Conservation (phyloP, 2,329 filamentous ascomycete genomes). For the Penicillium crustosum region DNA sequence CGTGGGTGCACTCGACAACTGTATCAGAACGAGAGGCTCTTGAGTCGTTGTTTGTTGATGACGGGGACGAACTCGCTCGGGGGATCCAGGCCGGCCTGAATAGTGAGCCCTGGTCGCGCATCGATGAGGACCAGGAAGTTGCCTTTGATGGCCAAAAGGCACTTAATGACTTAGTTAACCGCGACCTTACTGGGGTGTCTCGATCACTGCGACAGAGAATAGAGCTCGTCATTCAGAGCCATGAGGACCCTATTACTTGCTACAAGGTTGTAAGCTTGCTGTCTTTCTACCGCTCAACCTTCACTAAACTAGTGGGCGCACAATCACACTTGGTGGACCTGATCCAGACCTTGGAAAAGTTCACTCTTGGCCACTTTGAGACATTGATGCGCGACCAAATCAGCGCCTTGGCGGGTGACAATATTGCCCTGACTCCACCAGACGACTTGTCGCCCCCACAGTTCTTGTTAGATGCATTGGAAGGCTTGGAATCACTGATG, state of each 20-base stretch:
- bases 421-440: constrained; percentile 67
- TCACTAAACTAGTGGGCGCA: constrained; percentile 71
- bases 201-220: constrained; percentile 84
- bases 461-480: constrained; percentile 77
- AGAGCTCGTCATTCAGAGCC: constrained; percentile 87
- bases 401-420: constrained; percentile 67
- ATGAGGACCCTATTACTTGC: constrained; percentile 82
- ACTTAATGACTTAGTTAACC: constrained; percentile 80
- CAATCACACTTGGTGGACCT: constrained; percentile 69
- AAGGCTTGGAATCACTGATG: constrained; percentile 75
- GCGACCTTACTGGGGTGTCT: constrained; percentile 77
- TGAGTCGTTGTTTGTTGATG: constrained; percentile 85
- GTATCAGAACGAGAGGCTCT: constrained; percentile 92
- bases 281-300: constrained; percentile 84
- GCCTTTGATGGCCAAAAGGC: constrained; percentile 78
- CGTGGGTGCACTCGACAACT: constrained; percentile 91
- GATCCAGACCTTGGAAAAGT: constrained; percentile 67
- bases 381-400: constrained; percentile 73
- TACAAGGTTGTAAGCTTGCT: constrained; percentile 90
- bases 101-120: constrained; percentile 77
- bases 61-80: constrained; percentile 82
- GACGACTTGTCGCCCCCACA: constrained; percentile 73
- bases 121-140: constrained; percentile 57
- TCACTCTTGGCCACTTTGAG: constrained; percentile 79
- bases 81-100: constrained; percentile 77